phyloP scores from a whole-genome alignment of 2,329 filamentous ascomycete genomes.

The Venturiaceae sp. region DNA sequence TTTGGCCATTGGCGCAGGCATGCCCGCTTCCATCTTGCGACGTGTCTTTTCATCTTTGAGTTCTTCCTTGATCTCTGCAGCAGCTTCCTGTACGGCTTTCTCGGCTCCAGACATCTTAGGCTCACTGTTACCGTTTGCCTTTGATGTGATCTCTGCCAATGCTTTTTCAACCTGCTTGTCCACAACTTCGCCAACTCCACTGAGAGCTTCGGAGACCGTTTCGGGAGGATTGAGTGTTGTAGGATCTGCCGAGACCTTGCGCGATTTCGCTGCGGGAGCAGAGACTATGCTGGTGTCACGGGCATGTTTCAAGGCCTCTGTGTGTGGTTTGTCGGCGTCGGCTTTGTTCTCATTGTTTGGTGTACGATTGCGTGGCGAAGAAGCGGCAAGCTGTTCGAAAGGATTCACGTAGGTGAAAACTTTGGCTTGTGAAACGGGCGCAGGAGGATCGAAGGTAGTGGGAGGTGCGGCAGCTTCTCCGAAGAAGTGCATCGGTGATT shows the following conservation, averaged over 20 bases:
- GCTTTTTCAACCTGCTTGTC: constrained; percentile 56
- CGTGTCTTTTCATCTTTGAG: constrained; percentile 46
- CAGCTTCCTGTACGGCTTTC: constrained; percentile 10
- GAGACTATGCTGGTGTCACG: constrained; percentile 20
- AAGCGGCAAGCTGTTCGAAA: constrained; percentile 56
- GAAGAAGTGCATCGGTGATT: constrained; percentile 23
- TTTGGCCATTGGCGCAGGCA: constrained; percentile 43
- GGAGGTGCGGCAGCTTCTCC: constrained; percentile 13
- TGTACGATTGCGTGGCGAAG: constrained; percentile 51
- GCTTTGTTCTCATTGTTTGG: constrained; percentile 20
- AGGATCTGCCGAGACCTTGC: constrained; percentile 19
- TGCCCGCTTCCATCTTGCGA: constrained; percentile 42
- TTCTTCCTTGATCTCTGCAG: constrained; percentile 21
- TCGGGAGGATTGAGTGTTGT: constrained; percentile 29
- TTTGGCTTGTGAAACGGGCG: constrained; percentile 23
- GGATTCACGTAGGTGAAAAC: constrained; percentile 65
- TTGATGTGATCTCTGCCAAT: constrained; percentile 38
- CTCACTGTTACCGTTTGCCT: constrained; percentile 8
- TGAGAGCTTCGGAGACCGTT: constrained; percentile 62
- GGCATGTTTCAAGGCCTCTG: constrained; percentile 36
- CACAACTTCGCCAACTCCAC: constrained; percentile 52
- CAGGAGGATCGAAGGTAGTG: constrained; percentile 17
- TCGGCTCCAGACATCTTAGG: constrained; percentile 2
- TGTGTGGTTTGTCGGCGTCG: constrained; percentile 32
- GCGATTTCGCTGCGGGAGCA: constrained; percentile 22